phyloP scores from a whole-genome alignment of 371 early-diverging fungal species.

The Circinella umbellata region DNA sequence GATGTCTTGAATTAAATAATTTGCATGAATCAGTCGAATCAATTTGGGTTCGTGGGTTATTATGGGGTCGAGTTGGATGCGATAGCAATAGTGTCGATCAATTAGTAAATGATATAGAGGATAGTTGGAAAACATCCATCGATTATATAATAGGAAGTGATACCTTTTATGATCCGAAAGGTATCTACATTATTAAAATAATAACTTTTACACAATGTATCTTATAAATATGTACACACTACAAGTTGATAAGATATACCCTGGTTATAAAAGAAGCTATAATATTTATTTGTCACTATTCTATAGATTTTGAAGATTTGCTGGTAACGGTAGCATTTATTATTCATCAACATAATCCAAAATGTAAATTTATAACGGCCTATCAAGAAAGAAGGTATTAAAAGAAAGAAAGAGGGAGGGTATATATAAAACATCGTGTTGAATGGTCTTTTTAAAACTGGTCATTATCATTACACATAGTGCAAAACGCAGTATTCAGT shows the following conservation, averaged over 20 bases:
- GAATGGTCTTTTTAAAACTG: neutral
- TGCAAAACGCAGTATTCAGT: conserved; percentile 59
- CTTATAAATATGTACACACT: too few species aligned
- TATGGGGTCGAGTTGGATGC: conserved; percentile 52
- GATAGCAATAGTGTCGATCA: conserved; percentile 25
- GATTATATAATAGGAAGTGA: conserved; percentile 63
- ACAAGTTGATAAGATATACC: too few species aligned
- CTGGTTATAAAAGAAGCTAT: too few species aligned
- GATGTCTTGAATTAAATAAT: conserved; percentile 39
- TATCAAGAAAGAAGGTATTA: conserved; percentile 56
- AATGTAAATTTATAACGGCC: conserved; percentile 53
- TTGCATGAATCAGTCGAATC: conserved; percentile 8
- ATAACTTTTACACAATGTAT: too few species aligned
- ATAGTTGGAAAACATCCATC: conserved; percentile 27
- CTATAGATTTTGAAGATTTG: conserved; percentile 59
- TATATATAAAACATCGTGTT: too few species aligned
- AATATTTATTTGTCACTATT: neutral
- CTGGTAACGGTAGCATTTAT: conserved; percentile 51
- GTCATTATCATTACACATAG: conserved; percentile 21
- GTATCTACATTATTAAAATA: conserved; percentile 25
- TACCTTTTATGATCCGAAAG: conserved; percentile 62
- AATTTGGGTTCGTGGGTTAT: conserved; percentile 31
- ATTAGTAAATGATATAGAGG: conserved; percentile 30
- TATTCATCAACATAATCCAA: conserved; percentile 52
- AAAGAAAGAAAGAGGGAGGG: too few species aligned